Base-by-base conservation (phyloP, 2,329 filamentous ascomycete genomes). In the Curvularia hawaiiensis region DNA sequence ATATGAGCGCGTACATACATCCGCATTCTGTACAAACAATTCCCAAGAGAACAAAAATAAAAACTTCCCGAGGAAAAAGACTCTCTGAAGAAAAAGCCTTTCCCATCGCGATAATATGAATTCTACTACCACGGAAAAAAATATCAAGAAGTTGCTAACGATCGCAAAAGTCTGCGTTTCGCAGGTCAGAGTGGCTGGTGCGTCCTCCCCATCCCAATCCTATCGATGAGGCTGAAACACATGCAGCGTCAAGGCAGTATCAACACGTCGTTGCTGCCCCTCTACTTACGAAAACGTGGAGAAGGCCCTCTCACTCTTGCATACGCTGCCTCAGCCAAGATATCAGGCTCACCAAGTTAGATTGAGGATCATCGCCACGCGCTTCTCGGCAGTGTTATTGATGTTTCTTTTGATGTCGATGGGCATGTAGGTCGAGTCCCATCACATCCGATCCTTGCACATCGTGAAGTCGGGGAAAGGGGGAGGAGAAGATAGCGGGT, bases 311-410 rank as follows among this genome's bases (percentile, higher is more conserved):
- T 45, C 54, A 60, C 50, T 58, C 56, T 45, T 59, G 59, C 64
- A 65, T 20, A 46, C 38, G 51, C 50, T 66, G 64, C 64, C 60
- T 66, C 64, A 65, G 60, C 58, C 47, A 52, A 54, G 56, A 46
- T 31, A 40, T 39, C 30, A 55, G 52, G 51, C 56, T 35, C 33
- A 33, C 12, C 41, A 28, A 22, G 26, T 38, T 33, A 50, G 38
- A 41, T 30, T 50, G 24, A 3, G 14, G 45, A 26, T 38, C 31
- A 26, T 9, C 30, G 12, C 24, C 24, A 10, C 22, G 24, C 35
- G 35, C 6, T 18, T 9, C 35, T 18, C 8, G 35, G 35, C 35
- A 18, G 2, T 3, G 7, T 18, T 10, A 38, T 35, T 35, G 33
- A 12, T 16, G 22, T 6, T 38, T 16, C n/a, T 38, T 38, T 38